phyloP scores from a whole-genome alignment of 2,329 filamentous ascomycete genomes.

The Talaromyces atroroseus region DNA sequence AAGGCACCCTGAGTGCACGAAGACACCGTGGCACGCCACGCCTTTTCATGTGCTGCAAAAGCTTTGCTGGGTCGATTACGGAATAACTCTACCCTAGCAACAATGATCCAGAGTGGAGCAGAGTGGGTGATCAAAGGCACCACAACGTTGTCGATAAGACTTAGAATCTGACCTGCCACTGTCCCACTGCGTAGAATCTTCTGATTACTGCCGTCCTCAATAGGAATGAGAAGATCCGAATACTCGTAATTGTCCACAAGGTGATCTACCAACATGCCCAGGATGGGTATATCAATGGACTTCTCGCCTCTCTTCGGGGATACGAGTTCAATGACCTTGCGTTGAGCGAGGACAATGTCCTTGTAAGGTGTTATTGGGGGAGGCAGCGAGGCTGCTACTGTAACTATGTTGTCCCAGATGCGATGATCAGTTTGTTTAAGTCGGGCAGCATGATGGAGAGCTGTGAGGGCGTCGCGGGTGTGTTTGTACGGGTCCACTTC shows the following conservation, averaged over 20 bases:
- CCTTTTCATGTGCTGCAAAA: slow-evolving; percentile 80
- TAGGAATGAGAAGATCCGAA: slow-evolving; percentile 30
- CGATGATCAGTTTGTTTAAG: slow-evolving; percentile 81
- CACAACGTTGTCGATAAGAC: slow-evolving; percentile 68
- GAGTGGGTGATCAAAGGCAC: slow-evolving; percentile 79
- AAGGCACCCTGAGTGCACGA: slow-evolving; percentile 40
- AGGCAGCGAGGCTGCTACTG: slow-evolving; percentile 69
- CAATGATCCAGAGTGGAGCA: slow-evolving; percentile 68
- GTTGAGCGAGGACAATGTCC: slow-evolving; percentile 71
- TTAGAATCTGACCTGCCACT: slow-evolving; percentile 49
- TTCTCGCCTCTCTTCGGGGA: slow-evolving; percentile 63
- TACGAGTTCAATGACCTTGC: slow-evolving; percentile 69
- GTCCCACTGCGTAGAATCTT: slow-evolving; percentile 51
- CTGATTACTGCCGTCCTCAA: slow-evolving; percentile 18
- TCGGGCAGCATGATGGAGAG: slow-evolving; percentile 79
- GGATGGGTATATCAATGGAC: slow-evolving; percentile 67
- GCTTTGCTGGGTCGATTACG: slow-evolving; percentile 64
- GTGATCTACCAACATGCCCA: slow-evolving; percentile 68
- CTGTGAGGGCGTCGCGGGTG: slow-evolving; percentile 69
- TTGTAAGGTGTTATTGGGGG: slow-evolving; percentile 61
- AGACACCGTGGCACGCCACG: slow-evolving; percentile 66
- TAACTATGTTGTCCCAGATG: slow-evolving; percentile 96
- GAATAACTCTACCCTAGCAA: slow-evolving; percentile 69
- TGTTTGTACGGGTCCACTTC: slow-evolving; percentile 53
- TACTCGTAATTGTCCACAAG: slow-evolving; percentile 50